Base-by-base conservation (phyloP, 2,329 filamentous ascomycete species). In the Aspergillus thermomutatus region DNA sequence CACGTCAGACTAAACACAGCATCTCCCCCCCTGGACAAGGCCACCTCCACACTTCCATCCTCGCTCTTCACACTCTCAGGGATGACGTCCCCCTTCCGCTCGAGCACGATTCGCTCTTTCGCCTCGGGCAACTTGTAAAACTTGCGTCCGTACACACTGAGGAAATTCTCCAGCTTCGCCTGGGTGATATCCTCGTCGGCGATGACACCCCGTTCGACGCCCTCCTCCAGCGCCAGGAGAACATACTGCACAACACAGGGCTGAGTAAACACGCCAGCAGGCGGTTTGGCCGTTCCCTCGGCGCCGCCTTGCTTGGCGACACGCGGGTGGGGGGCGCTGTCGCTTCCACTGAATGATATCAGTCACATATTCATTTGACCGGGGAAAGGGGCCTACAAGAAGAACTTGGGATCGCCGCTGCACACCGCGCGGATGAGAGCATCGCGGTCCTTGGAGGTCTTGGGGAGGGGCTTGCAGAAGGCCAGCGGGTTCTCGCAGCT, bases 381-480 rank as follows among this genome's bases (percentile, higher is more conserved):
- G 9, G 21, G 4, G 19, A 23, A 1, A 5, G 11, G 4, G 8
- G 10, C 43, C 1, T 46, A 46, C 43, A 93, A 84, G 74, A 88
- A 88, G 73, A 88, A 88, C 61, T 84, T 85, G 2, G 80, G 74
- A 51, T 82, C 74, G 21, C 83, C 82, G 21, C 77, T 79, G 1
- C 75, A 75, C 3, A 80, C 83, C 1, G 86, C 83, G 47, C 83
- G 80, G 52, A 95, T 74, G 43, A 96, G 80, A 5, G 90, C 89
- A 52, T 87, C 83, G 4, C 91, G 83, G 68, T 92, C 87, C 17
- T 81, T 83, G 0, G 90, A 87, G 37, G 84, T 87, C 78, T 90
- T 90, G 51, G 88, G 85, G 31, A 89, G 84, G 4, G 87, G 87
- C 71, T 90, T 90, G 78, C 87, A 90, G 78, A 92, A 95, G 68